Percentiles rank a stretch among this genome's conserved stretches.
Conservation (phyloP, 495 filamentous ascomycete species). For the Hypoxylon crocopeplum region DNA sequence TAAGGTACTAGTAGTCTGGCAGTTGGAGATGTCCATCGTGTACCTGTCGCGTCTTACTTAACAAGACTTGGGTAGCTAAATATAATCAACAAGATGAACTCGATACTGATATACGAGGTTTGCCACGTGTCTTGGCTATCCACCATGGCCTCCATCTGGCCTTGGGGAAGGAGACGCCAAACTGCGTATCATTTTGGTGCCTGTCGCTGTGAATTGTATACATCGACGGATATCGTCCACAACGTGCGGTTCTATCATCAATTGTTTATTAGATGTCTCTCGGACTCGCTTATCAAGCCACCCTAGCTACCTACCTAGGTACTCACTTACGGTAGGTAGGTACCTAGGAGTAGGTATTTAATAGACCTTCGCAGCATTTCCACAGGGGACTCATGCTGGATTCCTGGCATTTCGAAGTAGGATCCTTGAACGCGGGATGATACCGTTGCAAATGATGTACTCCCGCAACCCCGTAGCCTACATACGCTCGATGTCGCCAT, state of each 20-base stretch:
- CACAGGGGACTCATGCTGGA: no score
- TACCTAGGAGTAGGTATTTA: no score
- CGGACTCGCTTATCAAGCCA: no score
- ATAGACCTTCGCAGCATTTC: no score
- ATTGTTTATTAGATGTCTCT: not conserved
- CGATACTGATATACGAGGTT: not conserved
- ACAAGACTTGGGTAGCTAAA: not conserved
- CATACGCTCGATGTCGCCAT: slow-evolving; percentile 15
- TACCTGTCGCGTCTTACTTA: no score
- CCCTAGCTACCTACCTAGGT: no score
- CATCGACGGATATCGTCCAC: not conserved
- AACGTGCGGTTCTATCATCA: not conserved
- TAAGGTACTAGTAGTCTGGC: no score
- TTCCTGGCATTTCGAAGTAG: no score
- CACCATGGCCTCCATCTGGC: not conserved
- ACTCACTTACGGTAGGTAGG: no score
- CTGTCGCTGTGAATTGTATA: not conserved
- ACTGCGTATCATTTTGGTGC: slow-evolving; percentile 9
- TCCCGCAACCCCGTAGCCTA: not conserved
- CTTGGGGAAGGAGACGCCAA: not conserved
- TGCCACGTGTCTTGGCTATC: slow-evolving; percentile 27
- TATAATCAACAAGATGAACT: not conserved
- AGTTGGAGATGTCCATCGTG: no score
- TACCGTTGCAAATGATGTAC: not conserved
- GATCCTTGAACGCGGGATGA: no score